Evolutionary conservation across 1,284 basidiomycete genomes (phyloP), one percentile per base, ranked within the genome.

Genomic region (Ceratobasidium sp.): DNA sequence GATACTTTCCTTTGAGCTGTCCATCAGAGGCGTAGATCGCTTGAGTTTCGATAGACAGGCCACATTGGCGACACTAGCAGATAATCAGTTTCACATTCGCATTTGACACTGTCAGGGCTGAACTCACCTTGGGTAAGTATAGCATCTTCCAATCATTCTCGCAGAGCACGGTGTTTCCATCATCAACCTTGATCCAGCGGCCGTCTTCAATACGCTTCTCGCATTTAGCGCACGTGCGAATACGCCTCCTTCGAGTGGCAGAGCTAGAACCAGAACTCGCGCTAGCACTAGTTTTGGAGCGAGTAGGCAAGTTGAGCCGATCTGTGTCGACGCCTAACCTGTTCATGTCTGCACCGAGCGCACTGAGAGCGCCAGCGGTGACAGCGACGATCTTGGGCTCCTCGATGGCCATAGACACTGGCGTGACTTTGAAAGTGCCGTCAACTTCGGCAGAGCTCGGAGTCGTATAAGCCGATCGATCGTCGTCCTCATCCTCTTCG

Each of bases 61-160:
- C 87, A 81, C 94, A 96, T 64, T 92, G 85, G 43, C 94, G 91
- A 79, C 94, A 96, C 92, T 93, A 76, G 71, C 45, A 26, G 65
- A 62, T 8, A 48, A 52, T 65, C 41, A 74, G 70, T 75, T 55
- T 60, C 74, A 75, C 16, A 52, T 43, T 76, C 64, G 74, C n/a
- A 55, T 69, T n/a, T 55, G n/a, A n/a, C 9, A 28, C 43, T 43
- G 26, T 30, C 52, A 73, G 30, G 32, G 32, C 1, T 18, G 65
- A 74, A 77, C 82, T 74, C 75, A 92, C 92, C 85, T 93, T 94
- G 71, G 94, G 94, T 76, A 96, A 80, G 83, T 96, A 96, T 89
- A 96, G 91, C 78, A 92, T 89, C 84, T 96, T 96, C 94, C 94
- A 96, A 80, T 94, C 95, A 76, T 81, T 82, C 78, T 94, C 94